Conservation (phyloP, 352 stramenopile genomes). For the Pythium grandisporangium region DNA sequence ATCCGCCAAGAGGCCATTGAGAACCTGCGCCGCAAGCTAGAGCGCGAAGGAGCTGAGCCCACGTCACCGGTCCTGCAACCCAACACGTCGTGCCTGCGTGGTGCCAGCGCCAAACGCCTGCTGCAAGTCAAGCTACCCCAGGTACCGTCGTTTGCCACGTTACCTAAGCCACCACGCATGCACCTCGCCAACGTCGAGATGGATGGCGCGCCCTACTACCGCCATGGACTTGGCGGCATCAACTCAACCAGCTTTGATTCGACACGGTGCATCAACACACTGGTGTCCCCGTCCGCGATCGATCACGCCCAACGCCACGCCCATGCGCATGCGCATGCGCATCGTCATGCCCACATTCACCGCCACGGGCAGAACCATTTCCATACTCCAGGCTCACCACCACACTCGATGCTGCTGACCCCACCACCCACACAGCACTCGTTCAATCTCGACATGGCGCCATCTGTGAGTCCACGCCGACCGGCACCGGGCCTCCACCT, state of each 20-base stretch:
- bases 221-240: neutral
- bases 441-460: constrained; percentile 41
- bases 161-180: constrained; percentile 3
- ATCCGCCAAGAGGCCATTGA: constrained; percentile 71
- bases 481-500: neutral
- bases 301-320: neutral
- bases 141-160: constrained; percentile 7
- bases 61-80: constrained; percentile 25
- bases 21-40: constrained; percentile 63
- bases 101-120: constrained; percentile 63
- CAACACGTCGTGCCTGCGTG: constrained; percentile 38
- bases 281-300: constrained; percentile 4
- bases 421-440: constrained; percentile 20
- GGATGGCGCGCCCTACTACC: constrained; percentile 10
- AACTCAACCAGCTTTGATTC: neutral
- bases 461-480: constrained; percentile 7
- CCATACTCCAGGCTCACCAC: no score
- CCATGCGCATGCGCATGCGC: neutral
- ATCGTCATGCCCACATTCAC: neutral
- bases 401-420: constrained; percentile 19
- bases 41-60: constrained; percentile 29
- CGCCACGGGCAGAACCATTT: no score
- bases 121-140: constrained; percentile 52
- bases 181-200: constrained; percentile 1
- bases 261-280: constrained; percentile 5